Base-by-base conservation (phyloP, 768 basidiomycete genomes). In the Boletus barrowsii region DNA sequence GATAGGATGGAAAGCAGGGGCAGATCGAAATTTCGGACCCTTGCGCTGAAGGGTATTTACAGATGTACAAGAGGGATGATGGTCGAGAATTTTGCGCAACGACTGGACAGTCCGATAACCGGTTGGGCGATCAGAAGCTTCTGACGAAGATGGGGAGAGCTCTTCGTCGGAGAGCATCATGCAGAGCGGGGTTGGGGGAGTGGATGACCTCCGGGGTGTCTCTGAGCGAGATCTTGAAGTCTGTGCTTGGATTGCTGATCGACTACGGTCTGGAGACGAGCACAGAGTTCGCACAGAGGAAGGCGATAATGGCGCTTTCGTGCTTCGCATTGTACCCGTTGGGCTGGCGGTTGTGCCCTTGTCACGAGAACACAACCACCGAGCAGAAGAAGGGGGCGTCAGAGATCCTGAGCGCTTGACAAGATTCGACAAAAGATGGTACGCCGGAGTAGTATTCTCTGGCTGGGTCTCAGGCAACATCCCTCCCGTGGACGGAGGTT, bases 31-130 rank as follows among this genome's bases (percentile, higher is more conserved):
- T 42, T 54, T 65, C 15, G 35, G 17, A 37, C 50, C 35, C 39
- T 59, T 65, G 11, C 49, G 56, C n/a, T 33, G 47, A 22, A 61
- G 8, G 17, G 59, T 47, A 35, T 66, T 56, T 13, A 64, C 42
- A 17, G 71, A 62, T 26, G 50, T 63, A 9, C 71, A 71, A 13
- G 83, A 77, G 53, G 65, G 59, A 37, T 75, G 65, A 2, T 79
- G 76, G 56, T 83, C 81, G 13, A 90, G 78, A 54, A 90, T 90
- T 64, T 83, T 86, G 54, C 88, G 82, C 22, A 90, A 74, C 26
- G 80, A 83, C 54, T 79, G 75, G 22, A 90, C 74, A 2, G 88
- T 86, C 53, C 75, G 83, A 60, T 84, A 86, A 3, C 83, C 83
- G 26, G 67, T 72, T 10, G 69, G 68, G 15, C 77, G 74, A 53